A percentile compares a stretch with the other conserved stretches of the same genome.
These are phyloP conservation scores for Pythium insidiosum DNA, from an alignment of 352 stramenopile genomes.

Conservation along the genomic window DNA sequence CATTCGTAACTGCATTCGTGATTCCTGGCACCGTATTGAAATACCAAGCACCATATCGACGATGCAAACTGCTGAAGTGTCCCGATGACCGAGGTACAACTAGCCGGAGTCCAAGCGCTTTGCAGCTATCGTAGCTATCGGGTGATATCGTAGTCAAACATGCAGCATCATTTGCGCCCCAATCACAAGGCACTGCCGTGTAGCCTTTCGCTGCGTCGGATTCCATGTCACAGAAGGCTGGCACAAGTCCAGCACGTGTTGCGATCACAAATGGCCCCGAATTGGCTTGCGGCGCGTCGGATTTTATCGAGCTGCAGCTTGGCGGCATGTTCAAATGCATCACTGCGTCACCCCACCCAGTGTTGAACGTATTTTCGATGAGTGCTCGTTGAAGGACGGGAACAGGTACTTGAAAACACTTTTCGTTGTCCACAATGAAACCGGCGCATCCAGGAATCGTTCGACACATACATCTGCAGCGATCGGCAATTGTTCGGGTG, in stretches of 20 bases:
- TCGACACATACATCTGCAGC: conserved; percentile 38
- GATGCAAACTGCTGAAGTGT: conserved; percentile 37
- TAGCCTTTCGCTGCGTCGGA: conserved; percentile 41
- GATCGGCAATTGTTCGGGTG: conserved; percentile 26
- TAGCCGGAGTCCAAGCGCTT: conserved; percentile 34
- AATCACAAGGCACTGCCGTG: conserved; percentile 39
- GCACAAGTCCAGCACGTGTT: conserved; percentile 27
- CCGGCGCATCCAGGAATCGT: conserved; percentile 23
- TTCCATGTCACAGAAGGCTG: conserved; percentile 47
- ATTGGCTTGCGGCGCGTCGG: conserved; percentile 13
- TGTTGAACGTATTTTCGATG: conserved; percentile 18
- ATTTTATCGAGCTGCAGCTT: conserved; percentile 48
- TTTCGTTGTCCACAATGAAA: conserved; percentile 28
- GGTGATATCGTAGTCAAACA: conserved; percentile 24
- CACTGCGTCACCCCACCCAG: conserved; percentile 8
- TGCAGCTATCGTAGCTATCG: conserved; percentile 40
- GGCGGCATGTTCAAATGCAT: conserved; percentile 51
- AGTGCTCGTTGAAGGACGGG: conserved; percentile 30
- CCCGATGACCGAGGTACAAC: conserved; percentile 37
- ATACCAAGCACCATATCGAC: conserved; percentile 33
- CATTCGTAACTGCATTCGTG: conserved; percentile 29
- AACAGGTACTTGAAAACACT: conserved; percentile 30
- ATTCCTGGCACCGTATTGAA: conserved; percentile 46
- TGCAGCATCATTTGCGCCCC: conserved; percentile 18
- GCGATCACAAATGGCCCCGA: conserved; percentile 37